Base-by-base conservation (phyloP, 768 basidiomycete genomes). In the Sarcomyxa edulis region DNA sequence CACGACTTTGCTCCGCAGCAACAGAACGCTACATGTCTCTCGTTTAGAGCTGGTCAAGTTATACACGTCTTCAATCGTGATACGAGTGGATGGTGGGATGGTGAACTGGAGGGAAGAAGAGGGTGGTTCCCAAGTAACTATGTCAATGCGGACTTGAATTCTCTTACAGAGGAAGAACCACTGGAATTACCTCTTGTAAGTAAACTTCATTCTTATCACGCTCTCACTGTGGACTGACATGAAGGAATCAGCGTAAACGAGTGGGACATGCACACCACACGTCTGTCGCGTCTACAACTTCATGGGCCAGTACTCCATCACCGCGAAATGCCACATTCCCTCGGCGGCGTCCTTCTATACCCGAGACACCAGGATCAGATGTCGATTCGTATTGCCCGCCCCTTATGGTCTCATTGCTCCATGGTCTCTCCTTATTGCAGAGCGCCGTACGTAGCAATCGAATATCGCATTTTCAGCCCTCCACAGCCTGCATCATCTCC, bases 121-220 rank as follows among this genome's bases (percentile, higher is more conserved):
- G 96, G 96, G 9, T 99, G 96, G 96, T 98, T 98, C 61, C 96
- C 96, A 14, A 93, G 90, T 52, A 99, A 98, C 62, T 98, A 96
- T 63, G 87, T 90, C 47, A 83, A 80, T 48, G 64, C 74, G 11
- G 81, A 84, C 47, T 65, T 40, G 74, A 35, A 70, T 69, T 68
- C 76, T 26, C 52, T 82, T 43, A 71, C 69, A 4, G 76, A 64
- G 45, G 81, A 84, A 51, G 73, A 81, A 42, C 62, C 75, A 15
- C 60, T 73, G 37, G 56, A 53, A 42, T 55, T 61, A 30, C 60
- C 62, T 41, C 68, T 70, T 47, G 68, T 81, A 41, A 52, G 64
- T 52, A 25, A 6, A 26, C 18, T 37, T 32, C 22, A 43, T 41
- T 53, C 5, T 24, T 15, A 30, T 39, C 25, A 19, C 4, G 32